phyloP scores from a whole-genome alignment of 257 asterid genomes.

The Parsonsia alboflavescens region DNA sequence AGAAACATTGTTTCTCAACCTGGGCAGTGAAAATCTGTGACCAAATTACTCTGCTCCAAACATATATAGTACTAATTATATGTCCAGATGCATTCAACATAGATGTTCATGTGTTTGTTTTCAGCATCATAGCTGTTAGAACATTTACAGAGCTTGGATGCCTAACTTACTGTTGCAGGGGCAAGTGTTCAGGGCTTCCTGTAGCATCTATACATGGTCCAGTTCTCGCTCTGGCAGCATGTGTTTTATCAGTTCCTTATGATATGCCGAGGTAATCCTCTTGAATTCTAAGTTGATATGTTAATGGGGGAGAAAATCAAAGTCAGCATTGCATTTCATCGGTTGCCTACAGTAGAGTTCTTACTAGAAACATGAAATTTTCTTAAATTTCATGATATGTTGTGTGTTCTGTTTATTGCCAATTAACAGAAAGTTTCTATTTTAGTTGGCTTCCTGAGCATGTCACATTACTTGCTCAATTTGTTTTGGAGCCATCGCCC shows the following conservation, averaged over 20 bases:
- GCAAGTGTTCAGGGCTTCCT: constrained; percentile 48
- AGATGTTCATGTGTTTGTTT: not conserved
- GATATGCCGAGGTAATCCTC: constrained; percentile 84
- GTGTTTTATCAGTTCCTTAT: constrained; percentile 88
- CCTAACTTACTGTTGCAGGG: constrained; percentile 44
- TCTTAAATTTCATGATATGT: not conserved
- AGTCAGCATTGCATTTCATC: not conserved
- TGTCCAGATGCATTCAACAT: not conserved
- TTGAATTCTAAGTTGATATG: not conserved
- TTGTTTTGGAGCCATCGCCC: constrained; percentile 89
- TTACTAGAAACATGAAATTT: not conserved
- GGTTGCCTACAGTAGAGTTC: not conserved
- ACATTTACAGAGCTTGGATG: constrained; percentile 19
- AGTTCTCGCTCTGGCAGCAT: constrained; percentile 92
- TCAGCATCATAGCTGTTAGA: not conserved
- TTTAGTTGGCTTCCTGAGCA: constrained; percentile 97
- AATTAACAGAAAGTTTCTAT: constrained; percentile 8
- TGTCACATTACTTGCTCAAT: constrained; percentile 80
- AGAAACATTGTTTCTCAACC: not conserved
- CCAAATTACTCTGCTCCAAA: not conserved
- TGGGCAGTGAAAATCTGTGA: not conserved
- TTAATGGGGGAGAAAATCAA: not conserved
- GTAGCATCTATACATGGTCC: constrained; percentile 83
- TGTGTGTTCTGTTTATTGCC: constrained; percentile 1
- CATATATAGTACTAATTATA: not conserved